Percentiles rank a stretch among this genome's conserved stretches.
Conservation (phyloP, 1,284 basidiomycete species). For the Farysia itapuensis region DNA sequence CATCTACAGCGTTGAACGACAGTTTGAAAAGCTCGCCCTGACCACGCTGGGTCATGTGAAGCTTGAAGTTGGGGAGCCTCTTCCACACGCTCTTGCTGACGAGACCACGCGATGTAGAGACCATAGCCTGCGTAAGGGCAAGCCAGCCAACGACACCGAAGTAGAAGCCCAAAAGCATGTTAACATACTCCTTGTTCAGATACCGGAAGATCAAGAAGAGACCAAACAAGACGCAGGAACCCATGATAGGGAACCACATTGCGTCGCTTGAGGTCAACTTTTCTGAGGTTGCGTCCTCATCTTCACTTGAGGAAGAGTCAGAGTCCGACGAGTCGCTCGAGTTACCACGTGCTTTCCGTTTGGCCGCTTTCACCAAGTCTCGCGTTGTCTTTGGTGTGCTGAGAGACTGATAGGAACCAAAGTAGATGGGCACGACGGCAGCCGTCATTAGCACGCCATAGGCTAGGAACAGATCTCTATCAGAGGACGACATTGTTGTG, state of each 20-base stretch:
- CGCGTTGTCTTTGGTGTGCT: conserved; percentile 49
- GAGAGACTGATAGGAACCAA: conserved; percentile 48
- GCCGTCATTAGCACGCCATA: conserved; percentile 47
- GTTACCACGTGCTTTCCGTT: conserved; percentile 12
- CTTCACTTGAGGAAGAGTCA: conserved; percentile 20
- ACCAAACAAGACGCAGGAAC: conserved; percentile 47
- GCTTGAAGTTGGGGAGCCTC: conserved; percentile 34
- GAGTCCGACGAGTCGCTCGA: conserved; percentile 5
- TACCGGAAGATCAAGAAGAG: conserved; percentile 56
- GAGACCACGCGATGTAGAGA: conserved; percentile 10
- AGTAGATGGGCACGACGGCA: conserved; percentile 49
- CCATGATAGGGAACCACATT: conserved; percentile 56
- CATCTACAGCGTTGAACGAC: conserved; percentile 63
- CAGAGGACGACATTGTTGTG: conserved; percentile 24
- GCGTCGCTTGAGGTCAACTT: conserved; percentile 52
- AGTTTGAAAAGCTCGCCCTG: conserved; percentile 36
- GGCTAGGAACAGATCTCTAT: conserved; percentile 44
- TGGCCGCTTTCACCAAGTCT: conserved; percentile 33
- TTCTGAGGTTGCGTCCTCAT: conserved; percentile 40
- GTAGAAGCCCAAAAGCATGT: conserved; percentile 52
- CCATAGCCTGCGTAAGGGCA: conserved; percentile 42
- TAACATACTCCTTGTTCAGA: conserved; percentile 51
- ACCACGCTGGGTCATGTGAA: conserved; percentile 25
- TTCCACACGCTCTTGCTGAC: conserved; percentile 29
- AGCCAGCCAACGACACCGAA: conserved; percentile 52